Base-by-base conservation (phyloP, 2,329 filamentous ascomycete species). In the Talaromyces sp. region DNA sequence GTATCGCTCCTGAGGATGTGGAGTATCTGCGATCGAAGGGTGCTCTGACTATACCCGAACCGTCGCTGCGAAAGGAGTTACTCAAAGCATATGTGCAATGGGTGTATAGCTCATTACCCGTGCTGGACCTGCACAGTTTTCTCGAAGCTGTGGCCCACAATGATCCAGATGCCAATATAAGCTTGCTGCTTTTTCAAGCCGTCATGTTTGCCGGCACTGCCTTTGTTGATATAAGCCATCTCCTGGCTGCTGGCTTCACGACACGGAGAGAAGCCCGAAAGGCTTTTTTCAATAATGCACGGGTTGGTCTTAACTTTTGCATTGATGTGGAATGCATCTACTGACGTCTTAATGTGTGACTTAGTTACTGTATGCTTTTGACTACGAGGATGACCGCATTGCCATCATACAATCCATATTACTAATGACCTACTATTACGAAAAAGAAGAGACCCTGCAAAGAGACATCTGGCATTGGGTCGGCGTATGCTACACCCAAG, bases 381-480 rank as follows among this genome's bases (percentile, higher is more conserved):
- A 96, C 73, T 93, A 93, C 76, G 92, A 96, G 76, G 86, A 87
- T 59, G 92, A 96, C 73, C 89, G 92, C 58, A 86, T 96, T 56
- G 85, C 90, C 31, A 84, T 96, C 37, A 88, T 96, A 25, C 92
- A 96, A 76, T 87, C 90, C 8, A 81, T 96, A 7, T 81, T 96
- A 25, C 83, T 96, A 61, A 91, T 96, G 88, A 96, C 92, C 5
- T 96, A 95, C 74, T 96, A 92, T 88, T 96, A 96, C 73, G 92
- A 96, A 77, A 93, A 91, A 8, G 91, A 92, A 2, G 91, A 96
- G 73, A 91, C 95, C 48, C 70, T 72, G 71, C 90, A 95, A 72
- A 95, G 96, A 76, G 92, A 96, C 73, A 96, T 91, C 54, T 95
- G 92, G 89, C 91, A 96, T 71, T 96, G 91, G 92, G 95, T 96